Evolutionary conservation across 2,329 filamentous ascomycete species (phyloP), one percentile per base, ranked within the genome.

Genomic region (Neonectria faginata): DNA sequence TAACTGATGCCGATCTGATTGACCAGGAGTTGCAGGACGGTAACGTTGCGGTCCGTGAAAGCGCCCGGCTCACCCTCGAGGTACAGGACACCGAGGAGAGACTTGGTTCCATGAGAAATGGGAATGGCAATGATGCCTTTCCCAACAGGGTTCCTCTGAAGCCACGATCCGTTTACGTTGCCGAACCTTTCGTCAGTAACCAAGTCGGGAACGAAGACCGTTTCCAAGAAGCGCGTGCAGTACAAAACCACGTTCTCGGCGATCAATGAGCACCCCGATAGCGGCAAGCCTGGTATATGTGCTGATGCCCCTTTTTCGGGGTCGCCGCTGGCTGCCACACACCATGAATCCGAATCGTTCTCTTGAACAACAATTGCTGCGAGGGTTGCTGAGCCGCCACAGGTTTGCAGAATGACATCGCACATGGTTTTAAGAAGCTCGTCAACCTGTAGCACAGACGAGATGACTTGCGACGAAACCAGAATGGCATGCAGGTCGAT

Each of bases 121-220:
- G 92, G 92, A 42, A 94, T 88, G n/a, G 91, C 89, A 64, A 95
- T 94, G 64, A 94, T 88, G 3, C 91, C 89, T 73, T 89, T 92
- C 71, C 92, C 91, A 36, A 86, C 80, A 0, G 91, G 90, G 67
- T 93, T 91, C 58, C 85, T 84, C 68, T 87, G 84, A 31, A 92
- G 80, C 87, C 92, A 94, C 0, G 84, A 81, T 22, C 91, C 86
- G 51, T 86, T 88, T 7, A 94, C 91, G 65, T 92, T 93, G 50
- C 91, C 90, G 68, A 94, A 94, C 33, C 92, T 85, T 76, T 94
- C 92, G 72, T 95, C 92, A 53, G 87, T 88, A 22, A 92, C 82
- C 27, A 94, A 82, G 72, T 94, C 91, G 6, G 90, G 86, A 10
- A 93, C 85, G 71, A 94, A 94, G 8, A 94, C 88, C 0, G 87